Evolutionary conservation across 2,329 filamentous ascomycete genomes (phyloP).

Genomic region (Pestalotiopsis sp.): DNA sequence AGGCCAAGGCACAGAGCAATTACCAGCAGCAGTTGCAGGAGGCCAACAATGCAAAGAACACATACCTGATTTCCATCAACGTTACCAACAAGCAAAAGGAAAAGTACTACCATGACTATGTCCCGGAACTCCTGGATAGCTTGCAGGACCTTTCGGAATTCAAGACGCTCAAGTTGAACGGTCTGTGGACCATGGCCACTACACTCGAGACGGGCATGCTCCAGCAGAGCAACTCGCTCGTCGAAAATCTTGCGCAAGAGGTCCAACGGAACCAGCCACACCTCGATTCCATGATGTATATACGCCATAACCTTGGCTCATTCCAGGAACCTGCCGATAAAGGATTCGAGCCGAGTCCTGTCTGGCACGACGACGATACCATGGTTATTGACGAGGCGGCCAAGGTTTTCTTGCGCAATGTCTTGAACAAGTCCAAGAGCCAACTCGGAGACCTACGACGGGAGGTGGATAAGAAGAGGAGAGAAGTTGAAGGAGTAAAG

Average conservation of each 20-base stretch:
- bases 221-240: conserved; percentile 69
- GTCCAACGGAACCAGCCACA: conserved; percentile 86
- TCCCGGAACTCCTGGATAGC: conserved; percentile 91
- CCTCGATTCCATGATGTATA: conserved; percentile 97
- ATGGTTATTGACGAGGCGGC: conserved; percentile 88
- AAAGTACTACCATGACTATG: conserved; percentile 94
- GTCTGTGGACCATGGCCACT: conserved; percentile 80
- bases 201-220: conserved; percentile 81
- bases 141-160: conserved; percentile 94
- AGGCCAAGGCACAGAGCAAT: conserved; percentile 84
- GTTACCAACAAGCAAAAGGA: conserved; percentile 98
- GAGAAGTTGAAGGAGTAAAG: conserved; percentile 81
- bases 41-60: conserved; percentile 98
- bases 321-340: conserved; percentile 87
- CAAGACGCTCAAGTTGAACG: conserved; percentile 80
- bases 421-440: conserved; percentile 86
- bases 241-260: conserved; percentile 75
- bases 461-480: conserved; percentile 82
- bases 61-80: conserved; percentile 94
- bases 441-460: conserved; percentile 79
- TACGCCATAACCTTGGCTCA: conserved; percentile 81
- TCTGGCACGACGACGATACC: conserved; percentile 91
- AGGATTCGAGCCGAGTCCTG: conserved; percentile 88
- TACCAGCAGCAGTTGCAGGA: conserved; percentile 92
- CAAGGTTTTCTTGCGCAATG: conserved; percentile 88